Base-by-base conservation (phyloP, 345 rosid genomes). In the Camelina neglecta region DNA sequence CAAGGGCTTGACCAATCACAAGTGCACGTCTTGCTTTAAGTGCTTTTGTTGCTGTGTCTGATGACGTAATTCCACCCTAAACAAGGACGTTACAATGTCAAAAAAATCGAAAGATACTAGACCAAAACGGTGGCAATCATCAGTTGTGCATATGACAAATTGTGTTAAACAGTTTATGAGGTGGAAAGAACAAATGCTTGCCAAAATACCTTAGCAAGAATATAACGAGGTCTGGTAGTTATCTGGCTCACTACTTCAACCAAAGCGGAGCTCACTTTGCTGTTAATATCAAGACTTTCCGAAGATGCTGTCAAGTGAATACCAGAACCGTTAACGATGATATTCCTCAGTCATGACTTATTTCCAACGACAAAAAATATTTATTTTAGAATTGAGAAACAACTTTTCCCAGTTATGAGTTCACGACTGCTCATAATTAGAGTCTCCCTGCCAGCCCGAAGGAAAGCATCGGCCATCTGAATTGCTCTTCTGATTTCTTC, bases 21-120 rank as follows among this genome's bases (percentile, higher is more conserved):
- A 81, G 89, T 56, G 98, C 97, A 71, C 93, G 86, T 73, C 82
- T 90, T 63, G 95, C 98, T 81, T 85, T 89, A 39, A 91, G 84
- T 74, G 98, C 97, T 86, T 91, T 90, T 74, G 98, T 94, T 44
- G 96, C 98, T n/a, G 88, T 89, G 83, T 94, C 98, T 38, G 98
- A 94, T 64, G 98, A 94, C 20, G 98, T 94, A 57, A 91, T 94
- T 75, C 98, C 98, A 70, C 98, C 98, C 97, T 93, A 61, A 35
- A 83, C 44, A 69, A 81, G 73, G 29, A 70, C 72, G 36, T 38
- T 60, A 54, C 48, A 67, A 54, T 15, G 42, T 74, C 57, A 74
- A 48, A 41, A 21, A 0, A n/a, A 10, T 23, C 20, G 7, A 36
- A 64, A 26, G 11, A 45, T 11, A 8, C 10, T 26, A 18, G 56